Evolutionary conservation across 2,329 filamentous ascomycete genomes (phyloP).

Genomic region (Botrytis galanthina): DNA sequence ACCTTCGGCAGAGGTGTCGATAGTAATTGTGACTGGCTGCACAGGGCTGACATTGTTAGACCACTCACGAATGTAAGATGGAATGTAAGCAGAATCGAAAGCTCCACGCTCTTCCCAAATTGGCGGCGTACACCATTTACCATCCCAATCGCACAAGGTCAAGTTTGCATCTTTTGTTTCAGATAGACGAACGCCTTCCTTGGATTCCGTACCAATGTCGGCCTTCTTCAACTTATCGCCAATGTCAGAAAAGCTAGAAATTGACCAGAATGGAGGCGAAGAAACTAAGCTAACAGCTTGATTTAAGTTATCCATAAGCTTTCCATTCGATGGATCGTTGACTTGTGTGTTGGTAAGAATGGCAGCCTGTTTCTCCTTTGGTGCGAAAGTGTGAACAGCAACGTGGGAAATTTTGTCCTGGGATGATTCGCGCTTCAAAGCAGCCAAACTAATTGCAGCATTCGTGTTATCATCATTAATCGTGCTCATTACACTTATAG

Average conservation of each 20-base stretch:
- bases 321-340: neutral
- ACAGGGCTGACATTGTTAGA: slow-evolving; percentile 5
- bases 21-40: slow-evolving; percentile 8
- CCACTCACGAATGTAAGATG: slow-evolving; percentile 36
- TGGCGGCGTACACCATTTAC: slow-evolving; percentile 29
- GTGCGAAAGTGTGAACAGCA: slow-evolving; percentile 4
- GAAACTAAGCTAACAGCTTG: slow-evolving; percentile 7
- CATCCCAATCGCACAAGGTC: slow-evolving; percentile 32
- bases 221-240: slow-evolving; percentile 23
- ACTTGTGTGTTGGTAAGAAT: neutral
- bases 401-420: neutral
- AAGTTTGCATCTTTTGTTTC: slow-evolving; percentile 27
- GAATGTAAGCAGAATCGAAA: slow-evolving; percentile 31
- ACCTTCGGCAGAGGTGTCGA: slow-evolving; percentile 13
- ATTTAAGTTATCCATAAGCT: neutral
- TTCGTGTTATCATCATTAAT: neutral
- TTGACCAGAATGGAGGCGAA: slow-evolving; percentile 15
- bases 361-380: neutral
- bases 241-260: slow-evolving; percentile 19
- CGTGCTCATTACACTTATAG: neutral
- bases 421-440: neutral
- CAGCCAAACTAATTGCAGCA: neutral
- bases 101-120: slow-evolving; percentile 31
- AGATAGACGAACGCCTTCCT: slow-evolving; percentile 27
- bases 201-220: neutral